Evolutionary conservation across 805 yeast genomes (phyloP).

Genomic region (Kodamaea jinghongensis): DNA sequence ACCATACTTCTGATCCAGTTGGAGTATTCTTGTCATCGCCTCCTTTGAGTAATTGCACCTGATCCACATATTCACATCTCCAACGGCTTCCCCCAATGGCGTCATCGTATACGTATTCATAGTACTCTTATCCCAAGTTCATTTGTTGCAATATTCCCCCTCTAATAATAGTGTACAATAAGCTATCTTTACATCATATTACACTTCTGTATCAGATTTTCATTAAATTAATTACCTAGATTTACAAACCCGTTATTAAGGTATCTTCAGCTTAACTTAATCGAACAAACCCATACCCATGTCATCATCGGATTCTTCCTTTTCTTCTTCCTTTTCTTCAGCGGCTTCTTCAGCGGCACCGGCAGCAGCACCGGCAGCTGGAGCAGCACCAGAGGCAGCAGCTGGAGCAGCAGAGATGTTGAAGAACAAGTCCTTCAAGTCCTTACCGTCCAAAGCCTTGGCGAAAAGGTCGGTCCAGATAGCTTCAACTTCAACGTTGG

Average conservation of each 20-base stretch:
- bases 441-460: constrained; percentile 46
- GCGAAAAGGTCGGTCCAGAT: constrained; percentile 49
- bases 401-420: constrained; percentile 47
- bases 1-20: too few species aligned
- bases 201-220: too few species aligned
- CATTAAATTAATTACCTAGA: not conserved
- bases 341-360: constrained; percentile 32
- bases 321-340: constrained; percentile 33
- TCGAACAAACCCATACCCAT: constrained; percentile 36
- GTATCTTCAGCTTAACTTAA: constrained; percentile 20
- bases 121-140: too few species aligned
- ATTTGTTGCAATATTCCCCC: too few species aligned
- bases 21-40: too few species aligned
- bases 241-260: constrained; percentile 2
- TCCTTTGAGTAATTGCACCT: too few species aligned
- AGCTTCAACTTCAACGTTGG: constrained; percentile 44
- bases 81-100: too few species aligned
- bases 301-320: constrained; percentile 42
- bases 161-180: too few species aligned
- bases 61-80: too few species aligned
- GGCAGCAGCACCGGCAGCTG: constrained; percentile 36
- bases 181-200: too few species aligned
- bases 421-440: constrained; percentile 49
- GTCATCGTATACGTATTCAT: too few species aligned
- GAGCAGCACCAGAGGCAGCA: constrained; percentile 37